Conservation (phyloP, 305 asterid genomes). For the Rubia tinctorum region DNA sequence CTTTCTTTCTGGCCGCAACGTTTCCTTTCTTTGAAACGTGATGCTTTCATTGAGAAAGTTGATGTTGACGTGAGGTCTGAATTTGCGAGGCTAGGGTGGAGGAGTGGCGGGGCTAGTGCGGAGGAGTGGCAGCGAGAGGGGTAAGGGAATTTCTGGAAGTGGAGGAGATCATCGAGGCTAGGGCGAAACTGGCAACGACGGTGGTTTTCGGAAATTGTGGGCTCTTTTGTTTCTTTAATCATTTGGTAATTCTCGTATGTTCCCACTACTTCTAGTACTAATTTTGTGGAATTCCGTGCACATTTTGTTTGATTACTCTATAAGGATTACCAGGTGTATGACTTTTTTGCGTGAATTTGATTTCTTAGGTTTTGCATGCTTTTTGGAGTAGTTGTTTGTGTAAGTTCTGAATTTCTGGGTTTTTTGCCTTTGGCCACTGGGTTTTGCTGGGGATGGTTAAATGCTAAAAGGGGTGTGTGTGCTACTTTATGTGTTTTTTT, state of each 20-base stretch:
- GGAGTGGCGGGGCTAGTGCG: no score
- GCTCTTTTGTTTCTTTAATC: slow-evolving; percentile 5
- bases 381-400: background rate
- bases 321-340: background rate
- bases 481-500: background rate
- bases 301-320: background rate
- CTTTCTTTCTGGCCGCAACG: no score
- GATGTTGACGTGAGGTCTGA: no score
- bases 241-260: background rate
- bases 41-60: no score
- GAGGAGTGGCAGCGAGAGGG: no score
- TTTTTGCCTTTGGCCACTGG: slow-evolving; percentile 7
- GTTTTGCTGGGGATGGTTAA: background rate
- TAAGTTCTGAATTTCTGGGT: slow-evolving; percentile 6
- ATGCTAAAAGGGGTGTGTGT: background rate
- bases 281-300: background rate
- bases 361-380: background rate
- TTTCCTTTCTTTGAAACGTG: no score
- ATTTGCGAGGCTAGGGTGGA: no score
- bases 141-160: no score
- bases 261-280: background rate
- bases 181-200: no score
- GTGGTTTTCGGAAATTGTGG: slow-evolving; percentile 2
- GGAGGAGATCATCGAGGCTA: no score
- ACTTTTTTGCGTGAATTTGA: background rate